A percentile compares a stretch with the other conserved stretches of the same genome.
These are phyloP conservation scores for Boeremia exigua DNA, from an alignment of 2,329 filamentous ascomycete genomes.

Conservation along the genomic window DNA sequence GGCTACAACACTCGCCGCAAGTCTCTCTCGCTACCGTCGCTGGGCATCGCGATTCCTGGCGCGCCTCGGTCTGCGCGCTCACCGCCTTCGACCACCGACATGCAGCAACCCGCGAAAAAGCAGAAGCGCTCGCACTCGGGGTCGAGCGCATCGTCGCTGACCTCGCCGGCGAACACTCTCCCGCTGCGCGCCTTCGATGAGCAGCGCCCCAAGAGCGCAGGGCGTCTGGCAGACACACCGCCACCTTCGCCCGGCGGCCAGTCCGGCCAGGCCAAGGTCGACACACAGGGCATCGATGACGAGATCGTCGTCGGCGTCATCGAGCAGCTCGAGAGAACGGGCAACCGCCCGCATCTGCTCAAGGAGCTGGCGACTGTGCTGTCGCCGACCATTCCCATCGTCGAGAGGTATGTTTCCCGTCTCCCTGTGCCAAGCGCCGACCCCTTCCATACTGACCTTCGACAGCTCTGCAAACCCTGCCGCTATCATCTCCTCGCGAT, in stretches of 20 bases:
- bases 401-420: constrained; percentile 79
- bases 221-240: constrained; percentile 69
- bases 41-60: constrained; percentile 82
- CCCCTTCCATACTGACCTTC: constrained; percentile 43
- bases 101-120: constrained; percentile 63
- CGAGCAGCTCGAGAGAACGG: constrained; percentile 83
- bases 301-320: constrained; percentile 94
- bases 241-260: constrained; percentile 72
- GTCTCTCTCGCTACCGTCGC: constrained; percentile 87
- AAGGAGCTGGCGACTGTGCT: constrained; percentile 89
- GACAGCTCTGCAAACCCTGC: constrained; percentile 90
- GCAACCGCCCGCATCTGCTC: constrained; percentile 90
- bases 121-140: constrained; percentile 77
- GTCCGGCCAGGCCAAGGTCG: constrained; percentile 64
- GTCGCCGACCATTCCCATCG: constrained; percentile 75
- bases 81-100: constrained; percentile 62
- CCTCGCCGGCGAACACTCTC: constrained; percentile 54
- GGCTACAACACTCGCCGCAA: constrained; percentile 97
- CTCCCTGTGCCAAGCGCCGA: constrained; percentile 23
- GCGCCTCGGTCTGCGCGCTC: constrained; percentile 60
- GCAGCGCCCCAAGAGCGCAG: constrained; percentile 53
- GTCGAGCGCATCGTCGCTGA: constrained; percentile 48
- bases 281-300: constrained; percentile 86
- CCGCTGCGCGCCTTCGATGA: constrained; percentile 55
- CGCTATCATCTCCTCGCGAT: constrained; percentile 90